Evolutionary conservation across 2,329 filamentous ascomycete genomes (phyloP).

Genomic region (Ophiostoma populinum): DNA sequence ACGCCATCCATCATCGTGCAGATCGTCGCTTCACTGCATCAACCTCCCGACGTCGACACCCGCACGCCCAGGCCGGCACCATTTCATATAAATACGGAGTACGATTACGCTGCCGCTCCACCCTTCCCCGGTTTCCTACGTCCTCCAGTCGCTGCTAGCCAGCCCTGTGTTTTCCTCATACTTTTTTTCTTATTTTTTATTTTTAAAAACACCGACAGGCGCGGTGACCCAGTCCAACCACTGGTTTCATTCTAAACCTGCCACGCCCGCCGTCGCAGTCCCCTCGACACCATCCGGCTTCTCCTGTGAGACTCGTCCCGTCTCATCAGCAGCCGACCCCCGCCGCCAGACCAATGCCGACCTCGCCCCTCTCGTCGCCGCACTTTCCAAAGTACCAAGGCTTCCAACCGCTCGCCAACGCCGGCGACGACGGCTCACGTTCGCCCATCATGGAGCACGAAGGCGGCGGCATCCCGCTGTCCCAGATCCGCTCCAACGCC

Average conservation of each 20-base stretch:
- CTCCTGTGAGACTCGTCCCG: constrained; percentile 5
- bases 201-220: not conserved
- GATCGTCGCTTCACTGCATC: no score
- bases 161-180: no score
- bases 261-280: no score
- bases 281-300: not conserved
- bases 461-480: constrained; percentile 35
- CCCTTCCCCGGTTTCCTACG: no score
- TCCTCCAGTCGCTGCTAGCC: no score
- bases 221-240: no score
- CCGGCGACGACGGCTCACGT: constrained; percentile 3
- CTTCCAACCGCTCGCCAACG: constrained; percentile 11
- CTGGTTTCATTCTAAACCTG: no score
- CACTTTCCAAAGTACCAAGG: constrained; percentile 12
- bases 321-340: not conserved
- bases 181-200: not conserved
- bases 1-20: no score
- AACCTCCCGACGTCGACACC: no score
- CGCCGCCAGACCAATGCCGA: constrained; percentile 5
- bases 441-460: constrained; percentile 15
- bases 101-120: no score
- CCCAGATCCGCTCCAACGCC: constrained; percentile 35
- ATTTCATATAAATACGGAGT: no score
- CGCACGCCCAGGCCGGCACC: no score
- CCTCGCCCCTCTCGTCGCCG: constrained; percentile 10